These are phyloP conservation scores for Solanum pimpinellifolium DNA, from an alignment of 257 asterid genomes.

Conservation along the genomic window DNA sequence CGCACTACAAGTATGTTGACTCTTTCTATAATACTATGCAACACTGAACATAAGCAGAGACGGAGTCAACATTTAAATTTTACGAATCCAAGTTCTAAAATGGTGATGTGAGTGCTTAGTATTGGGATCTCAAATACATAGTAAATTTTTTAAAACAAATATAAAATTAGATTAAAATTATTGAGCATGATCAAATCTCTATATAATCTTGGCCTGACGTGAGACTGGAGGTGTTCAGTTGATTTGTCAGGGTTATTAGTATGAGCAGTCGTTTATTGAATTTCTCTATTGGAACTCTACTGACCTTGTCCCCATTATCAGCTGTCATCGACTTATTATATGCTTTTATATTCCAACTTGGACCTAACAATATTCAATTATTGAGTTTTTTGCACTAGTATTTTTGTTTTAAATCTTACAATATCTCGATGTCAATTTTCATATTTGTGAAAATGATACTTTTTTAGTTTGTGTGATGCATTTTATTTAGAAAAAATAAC, in stretches of 20 bases:
- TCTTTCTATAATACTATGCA: neutral
- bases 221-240: neutral
- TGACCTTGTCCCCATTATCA: neutral
- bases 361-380: neutral
- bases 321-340: neutral
- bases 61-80: too few relatives aligned
- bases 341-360: neutral
- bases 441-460: neutral
- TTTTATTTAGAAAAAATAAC: neutral
- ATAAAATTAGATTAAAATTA: too few relatives aligned
- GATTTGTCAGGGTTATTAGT: neutral
- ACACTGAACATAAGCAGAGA: too few relatives aligned
- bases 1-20: constrained; percentile 66
- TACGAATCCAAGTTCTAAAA: too few relatives aligned
- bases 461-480: neutral
- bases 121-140: too few relatives aligned
- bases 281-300: neutral
- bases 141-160: too few relatives aligned
- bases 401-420: neutral
- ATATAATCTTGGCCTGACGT: neutral
- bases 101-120: too few relatives aligned
- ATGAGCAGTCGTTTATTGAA: neutral
- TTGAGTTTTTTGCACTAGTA: neutral
- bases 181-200: too few relatives aligned
- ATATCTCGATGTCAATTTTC: neutral